Base-by-base conservation (phyloP, 2,329 filamentous ascomycete genomes). In the Sarocladium kiliense region DNA sequence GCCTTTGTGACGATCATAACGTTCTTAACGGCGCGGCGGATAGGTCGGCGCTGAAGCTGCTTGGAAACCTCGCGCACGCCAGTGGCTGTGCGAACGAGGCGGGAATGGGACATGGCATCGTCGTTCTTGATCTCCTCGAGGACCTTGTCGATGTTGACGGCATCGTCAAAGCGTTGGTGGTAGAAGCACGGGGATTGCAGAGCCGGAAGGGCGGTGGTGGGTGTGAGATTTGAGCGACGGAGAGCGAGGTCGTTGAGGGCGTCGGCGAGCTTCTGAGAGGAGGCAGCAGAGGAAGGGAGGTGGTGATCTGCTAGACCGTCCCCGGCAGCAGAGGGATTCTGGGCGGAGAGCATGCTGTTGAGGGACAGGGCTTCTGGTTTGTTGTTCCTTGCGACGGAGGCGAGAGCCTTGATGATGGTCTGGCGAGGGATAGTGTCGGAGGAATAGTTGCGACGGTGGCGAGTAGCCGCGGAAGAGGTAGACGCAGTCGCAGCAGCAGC, bases 1-100 rank as follows among this genome's bases (percentile, higher is more conserved):
- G 94, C 94, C 73, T 97, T 99, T 58, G 94, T 99, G 60, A 99
- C 90, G 65, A 99, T 96, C 94, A 99, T 97, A 65, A 99, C 84
- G 68, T 91, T 97, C 66, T 84, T 85, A 47, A 99, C 92, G 11
- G 92, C 92, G 61, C 92, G 87, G 73, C 89, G 94, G 71, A 97
- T 91, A 21, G 94, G 93, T 39, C 91, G 84, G 55, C 93, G 85
- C 74, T 96, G 93, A 57, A 99, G 79, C 73, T 97, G 94, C 71
- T 95, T 93, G 16, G 91, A 95, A 12, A 99, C 92, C 72, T 99
- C 94, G 54, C 94, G 86, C 19, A 99, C 94, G 47, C 91, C 89
- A 0, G 91, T 96, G 53, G 94, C 94, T 1, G 94, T 99, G 75
- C 97, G 93, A 65, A 97, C 90, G 41, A 99, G 82, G 54, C 92